Percentiles rank a stretch among this genome's conserved stretches.
phyloP scores from a whole-genome alignment of 2,329 filamentous ascomycete species.

The Aurifilum marmelostoma region DNA sequence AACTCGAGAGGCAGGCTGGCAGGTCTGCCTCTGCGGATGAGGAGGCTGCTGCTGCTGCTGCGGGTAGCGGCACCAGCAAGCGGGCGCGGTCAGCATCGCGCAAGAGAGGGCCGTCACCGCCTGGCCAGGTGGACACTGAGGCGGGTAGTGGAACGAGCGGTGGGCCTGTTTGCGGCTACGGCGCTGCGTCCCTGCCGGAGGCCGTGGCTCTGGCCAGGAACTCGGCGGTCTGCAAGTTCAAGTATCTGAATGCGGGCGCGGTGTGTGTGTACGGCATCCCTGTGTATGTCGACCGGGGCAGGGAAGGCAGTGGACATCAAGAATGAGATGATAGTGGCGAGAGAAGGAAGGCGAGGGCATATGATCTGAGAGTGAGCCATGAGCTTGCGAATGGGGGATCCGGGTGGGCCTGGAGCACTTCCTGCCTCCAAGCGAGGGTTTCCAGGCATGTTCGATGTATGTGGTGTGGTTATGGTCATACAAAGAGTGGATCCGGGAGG shows the following conservation, averaged over 20 bases:
- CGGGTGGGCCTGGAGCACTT: not conserved
- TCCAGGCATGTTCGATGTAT: not conserved
- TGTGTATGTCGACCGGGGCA: conserved; percentile 66
- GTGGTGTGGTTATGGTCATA: not conserved
- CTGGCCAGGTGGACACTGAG: conserved; percentile 32
- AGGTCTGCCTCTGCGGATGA: conserved; percentile 31
- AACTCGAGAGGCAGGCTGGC: conserved; percentile 39
- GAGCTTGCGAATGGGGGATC: not conserved
- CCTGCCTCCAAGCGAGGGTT: not conserved
- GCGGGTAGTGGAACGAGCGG: conserved; percentile 36
- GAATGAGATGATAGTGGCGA: not conserved
- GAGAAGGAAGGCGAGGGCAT: too few relatives aligned
- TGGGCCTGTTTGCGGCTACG: conserved; percentile 36
- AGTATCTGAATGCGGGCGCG: conserved; percentile 90
- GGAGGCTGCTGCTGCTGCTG: conserved; percentile 20
- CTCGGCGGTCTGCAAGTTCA: conserved; percentile 72
- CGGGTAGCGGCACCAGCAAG: conserved; percentile 12
- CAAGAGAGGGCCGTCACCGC: conserved; percentile 31
- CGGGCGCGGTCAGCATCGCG: conserved; percentile 24
- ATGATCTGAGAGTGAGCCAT: conserved; percentile 13
- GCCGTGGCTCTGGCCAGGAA: conserved; percentile 76
- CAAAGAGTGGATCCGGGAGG: not conserved
- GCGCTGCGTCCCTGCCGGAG: conserved; percentile 68
- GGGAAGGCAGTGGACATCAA: not conserved
- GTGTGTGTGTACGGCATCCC: conserved; percentile 95